Base-by-base conservation (phyloP, 2,329 filamentous ascomycete species). In the Mycogone perniciosa region DNA sequence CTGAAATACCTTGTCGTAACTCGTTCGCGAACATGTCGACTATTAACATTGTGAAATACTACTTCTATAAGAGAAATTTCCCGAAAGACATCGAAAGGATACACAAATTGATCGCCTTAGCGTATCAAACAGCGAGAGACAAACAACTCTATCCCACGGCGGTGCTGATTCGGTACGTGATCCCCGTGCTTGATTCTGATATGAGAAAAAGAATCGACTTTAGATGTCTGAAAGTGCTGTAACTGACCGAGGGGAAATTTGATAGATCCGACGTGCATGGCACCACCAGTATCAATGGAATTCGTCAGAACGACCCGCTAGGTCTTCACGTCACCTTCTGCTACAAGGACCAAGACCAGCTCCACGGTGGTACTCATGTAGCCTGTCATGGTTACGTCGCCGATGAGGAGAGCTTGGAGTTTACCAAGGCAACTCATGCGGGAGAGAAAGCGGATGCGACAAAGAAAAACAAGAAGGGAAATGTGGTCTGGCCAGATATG, bases 301-400 rank as follows among this genome's bases (percentile, higher is more conserved):
- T 7, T 30, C 38, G 42, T 29, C 50, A 53, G 31, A 46, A 48
- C 31, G 53, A 55, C 45, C 53, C 53, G 6, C 29, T n/a, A 20
- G 51, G 54, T 6, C 7, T 9, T 10, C 49, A 56, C 13, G 48
- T 54, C 26, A 56, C 54, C 4, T 45, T 56, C 33, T 40, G 48
- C 46, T 54, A 52, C 37, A 56, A 56, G 35, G 38, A 7, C 7
- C 31, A 52, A 10, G 48, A 54, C 30, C 51, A 56, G 5, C 13
- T 54, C 2, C 26, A 37, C 34, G 29, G 37, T n/a, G 51, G 45
- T 7, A 54, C 51, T 39, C 49, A 54, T 52, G 44, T 54, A 8
- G 38, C 54, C 31, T 51, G 48, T 42, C 54, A 56, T 39, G 45
- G 51, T 38, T 54, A 54, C 47, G 51, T 56, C 13, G 48, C 37